Conservation (phyloP, 352 stramenopile genomes). For the Phytophthora macrochlamydospora region DNA sequence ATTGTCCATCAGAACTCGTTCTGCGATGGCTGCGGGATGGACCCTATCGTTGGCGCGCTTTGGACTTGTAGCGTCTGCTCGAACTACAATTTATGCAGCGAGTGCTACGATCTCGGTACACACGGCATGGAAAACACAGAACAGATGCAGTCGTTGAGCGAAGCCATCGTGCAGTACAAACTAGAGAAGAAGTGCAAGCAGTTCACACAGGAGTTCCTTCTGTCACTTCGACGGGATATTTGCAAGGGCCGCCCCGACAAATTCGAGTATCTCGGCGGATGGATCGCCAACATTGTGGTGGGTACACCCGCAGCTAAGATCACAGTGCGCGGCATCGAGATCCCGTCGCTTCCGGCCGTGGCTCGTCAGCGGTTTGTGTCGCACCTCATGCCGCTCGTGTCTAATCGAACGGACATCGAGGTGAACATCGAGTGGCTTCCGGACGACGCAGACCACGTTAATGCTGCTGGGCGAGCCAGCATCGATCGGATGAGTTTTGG, state of each 20-base stretch:
- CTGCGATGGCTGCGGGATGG: conserved; percentile 76
- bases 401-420: conserved; percentile 82
- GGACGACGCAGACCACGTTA: conserved; percentile 53
- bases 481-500: conserved; percentile 44
- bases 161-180: conserved; percentile 75
- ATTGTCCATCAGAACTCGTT: conserved; percentile 67
- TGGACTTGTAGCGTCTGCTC: conserved; percentile 78
- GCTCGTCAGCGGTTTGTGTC: conserved; percentile 75
- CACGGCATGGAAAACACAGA: conserved; percentile 81
- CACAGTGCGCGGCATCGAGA: conserved; percentile 81
- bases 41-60: conserved; percentile 64
- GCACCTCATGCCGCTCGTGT: conserved; percentile 81
- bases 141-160: conserved; percentile 67
- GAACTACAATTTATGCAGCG: conserved; percentile 70
- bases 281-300: conserved; percentile 82
- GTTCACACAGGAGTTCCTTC: conserved; percentile 75
- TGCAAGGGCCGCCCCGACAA: conserved; percentile 83
- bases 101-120: conserved; percentile 74
- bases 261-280: conserved; percentile 82
- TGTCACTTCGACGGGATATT: conserved; percentile 76
- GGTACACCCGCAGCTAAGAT: conserved; percentile 73
- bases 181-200: conserved; percentile 78
- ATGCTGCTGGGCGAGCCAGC: conserved; percentile 35
- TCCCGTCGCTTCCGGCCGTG: conserved; percentile 56
- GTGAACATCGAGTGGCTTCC: conserved; percentile 86